A percentile compares a stretch with the other conserved stretches of the same genome.
These are phyloP conservation scores for rapeseed (Brassica napus) DNA, from an alignment of 345 rosid species.

Conservation along the genomic window DNA sequence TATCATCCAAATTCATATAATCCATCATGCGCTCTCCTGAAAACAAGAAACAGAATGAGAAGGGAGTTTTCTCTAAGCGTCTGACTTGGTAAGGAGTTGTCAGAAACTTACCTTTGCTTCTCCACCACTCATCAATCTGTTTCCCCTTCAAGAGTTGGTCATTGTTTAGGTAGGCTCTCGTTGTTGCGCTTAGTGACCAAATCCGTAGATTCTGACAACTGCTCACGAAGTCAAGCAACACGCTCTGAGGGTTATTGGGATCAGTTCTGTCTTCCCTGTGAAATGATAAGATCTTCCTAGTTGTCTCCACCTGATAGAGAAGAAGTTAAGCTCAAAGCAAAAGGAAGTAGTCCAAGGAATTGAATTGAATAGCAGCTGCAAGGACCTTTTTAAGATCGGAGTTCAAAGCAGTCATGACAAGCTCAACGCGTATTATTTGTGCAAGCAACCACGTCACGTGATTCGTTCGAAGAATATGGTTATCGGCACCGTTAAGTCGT, in stretches of 20 bases:
- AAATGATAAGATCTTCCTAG: conserved; percentile 82
- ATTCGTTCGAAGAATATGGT: conserved; percentile 86
- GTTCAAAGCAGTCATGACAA: conserved; percentile 76
- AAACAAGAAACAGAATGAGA: conserved; percentile 37
- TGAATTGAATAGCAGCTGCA: conserved; percentile 14
- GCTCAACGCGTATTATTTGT: conserved; percentile 82
- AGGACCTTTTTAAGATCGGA: conserved; percentile 83
- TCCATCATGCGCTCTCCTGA: conserved; percentile 93
- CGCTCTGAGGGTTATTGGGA: conserved; percentile 88
- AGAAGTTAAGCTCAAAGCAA: conserved; percentile 29
- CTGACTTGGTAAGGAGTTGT: not conserved
- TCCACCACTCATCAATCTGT: conserved; percentile 99
- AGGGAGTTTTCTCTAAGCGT: conserved; percentile 8
- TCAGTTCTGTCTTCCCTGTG: conserved; percentile 96
- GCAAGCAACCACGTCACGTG: conserved; percentile 97
- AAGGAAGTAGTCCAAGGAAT: not conserved
- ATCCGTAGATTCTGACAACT: conserved; percentile 94
- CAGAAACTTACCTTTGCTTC: conserved; percentile 69
- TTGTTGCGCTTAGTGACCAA: conserved; percentile 87
- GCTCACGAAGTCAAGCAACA: conserved; percentile 95
- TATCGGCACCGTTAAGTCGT: conserved; percentile 69
- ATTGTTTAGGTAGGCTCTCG: conserved; percentile 80
- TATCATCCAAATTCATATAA: conserved; percentile 95
- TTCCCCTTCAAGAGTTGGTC: conserved; percentile 95
- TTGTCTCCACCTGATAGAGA: conserved; percentile 77